Evolutionary conservation across 768 basidiomycete genomes (phyloP).

Genomic region (Boletus reticuloceps): DNA sequence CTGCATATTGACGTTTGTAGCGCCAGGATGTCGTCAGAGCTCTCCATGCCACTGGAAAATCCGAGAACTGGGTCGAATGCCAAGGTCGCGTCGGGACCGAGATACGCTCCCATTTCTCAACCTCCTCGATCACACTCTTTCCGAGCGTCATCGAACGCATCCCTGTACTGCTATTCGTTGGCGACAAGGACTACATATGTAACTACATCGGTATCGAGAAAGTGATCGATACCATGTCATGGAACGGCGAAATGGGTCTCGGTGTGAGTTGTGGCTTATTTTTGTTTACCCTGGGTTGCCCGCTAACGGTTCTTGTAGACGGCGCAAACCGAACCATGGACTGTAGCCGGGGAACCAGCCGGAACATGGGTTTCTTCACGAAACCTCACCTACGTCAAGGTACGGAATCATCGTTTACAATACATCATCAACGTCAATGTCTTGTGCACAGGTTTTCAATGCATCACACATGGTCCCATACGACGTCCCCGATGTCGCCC

Average conservation of each 20-base stretch:
- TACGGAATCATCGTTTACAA: constrained; percentile 22
- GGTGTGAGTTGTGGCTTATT: constrained; percentile 52
- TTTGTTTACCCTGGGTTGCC: not conserved
- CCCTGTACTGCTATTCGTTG: constrained; percentile 87
- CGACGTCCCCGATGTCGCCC: constrained; percentile 83
- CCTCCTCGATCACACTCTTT: constrained; percentile 72
- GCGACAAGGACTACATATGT: constrained; percentile 96
- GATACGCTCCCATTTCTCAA: constrained; percentile 53
- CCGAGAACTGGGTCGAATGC: constrained; percentile 89
- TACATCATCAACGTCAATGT: not conserved
- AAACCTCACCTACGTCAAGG: constrained; percentile 92
- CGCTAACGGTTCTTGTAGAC: constrained; percentile 36
- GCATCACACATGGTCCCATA: constrained; percentile 95
- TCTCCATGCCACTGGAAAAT: constrained; percentile 75
- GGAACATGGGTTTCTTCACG: constrained; percentile 91
- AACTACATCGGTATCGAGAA: constrained; percentile 91
- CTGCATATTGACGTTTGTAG: constrained; percentile 38
- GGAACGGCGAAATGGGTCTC: constrained; percentile 83
- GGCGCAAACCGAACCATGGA: constrained; percentile 71
- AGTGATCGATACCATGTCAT: constrained; percentile 78
- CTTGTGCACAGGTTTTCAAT: constrained; percentile 64
- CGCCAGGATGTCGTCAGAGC: constrained; percentile 76
- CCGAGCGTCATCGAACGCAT: constrained; percentile 78
- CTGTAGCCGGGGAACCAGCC: constrained; percentile 68
- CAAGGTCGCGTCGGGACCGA: constrained; percentile 59